A percentile compares a stretch with the other conserved stretches of the same genome.
Conservation (phyloP, 192 early-diverging fungal genomes). For the Obelidium mucronatum region DNA sequence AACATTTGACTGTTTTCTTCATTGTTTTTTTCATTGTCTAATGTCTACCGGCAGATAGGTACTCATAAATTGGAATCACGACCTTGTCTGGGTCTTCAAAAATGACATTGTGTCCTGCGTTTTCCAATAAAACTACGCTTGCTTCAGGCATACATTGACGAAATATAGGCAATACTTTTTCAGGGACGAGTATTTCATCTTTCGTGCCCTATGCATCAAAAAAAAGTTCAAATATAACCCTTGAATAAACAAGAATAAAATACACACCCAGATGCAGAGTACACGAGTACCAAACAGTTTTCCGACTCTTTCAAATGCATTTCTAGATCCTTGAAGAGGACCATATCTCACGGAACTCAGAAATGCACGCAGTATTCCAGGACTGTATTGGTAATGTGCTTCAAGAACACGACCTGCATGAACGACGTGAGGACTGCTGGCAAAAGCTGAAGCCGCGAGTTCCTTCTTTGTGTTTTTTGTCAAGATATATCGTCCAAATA, state of each 20-base stretch:
- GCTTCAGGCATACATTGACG: background rate
- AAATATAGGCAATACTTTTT: background rate
- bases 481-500: background rate
- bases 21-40: too few species aligned
- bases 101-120: background rate
- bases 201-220: background rate
- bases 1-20: too few species aligned
- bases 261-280: constrained; percentile 24
- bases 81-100: too few species aligned
- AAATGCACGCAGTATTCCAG: too few species aligned
- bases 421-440: background rate
- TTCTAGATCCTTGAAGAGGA: background rate
- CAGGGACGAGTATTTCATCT: background rate
- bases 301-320: background rate
- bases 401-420: background rate
- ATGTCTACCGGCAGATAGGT: too few species aligned
- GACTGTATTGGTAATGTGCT: too few species aligned
- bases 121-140: background rate
- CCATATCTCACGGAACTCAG: too few species aligned
- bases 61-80: too few species aligned
- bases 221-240: background rate
- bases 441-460: background rate
- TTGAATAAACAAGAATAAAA: background rate
- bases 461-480: background rate
- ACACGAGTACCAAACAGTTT: background rate